Percentiles rank a stretch among this genome's conserved stretches.
Conservation (phyloP, 1,284 basidiomycete species). For the Fereydounia khargensis region DNA sequence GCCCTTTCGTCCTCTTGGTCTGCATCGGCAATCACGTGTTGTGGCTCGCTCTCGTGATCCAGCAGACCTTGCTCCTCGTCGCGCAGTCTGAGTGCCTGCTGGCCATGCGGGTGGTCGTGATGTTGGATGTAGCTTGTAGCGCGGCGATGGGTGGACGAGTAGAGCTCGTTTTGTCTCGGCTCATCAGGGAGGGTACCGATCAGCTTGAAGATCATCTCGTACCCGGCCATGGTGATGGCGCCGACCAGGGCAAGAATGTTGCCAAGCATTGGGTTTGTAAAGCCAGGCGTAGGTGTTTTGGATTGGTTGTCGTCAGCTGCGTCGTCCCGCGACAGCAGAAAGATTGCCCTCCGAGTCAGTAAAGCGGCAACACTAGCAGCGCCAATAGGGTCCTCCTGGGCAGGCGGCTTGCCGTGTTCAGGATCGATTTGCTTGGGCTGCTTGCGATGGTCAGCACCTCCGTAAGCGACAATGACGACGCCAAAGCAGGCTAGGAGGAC, state of each 20-base stretch:
- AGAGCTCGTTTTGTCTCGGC: constrained; percentile 26
- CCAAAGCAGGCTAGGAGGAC: constrained; percentile 49
- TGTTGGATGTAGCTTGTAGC: constrained; percentile 29
- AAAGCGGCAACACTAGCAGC: too few species aligned
- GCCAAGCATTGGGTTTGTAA: constrained; percentile 40
- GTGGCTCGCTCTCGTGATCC: not conserved
- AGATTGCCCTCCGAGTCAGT: too few species aligned
- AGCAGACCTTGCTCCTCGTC: constrained; percentile 19
- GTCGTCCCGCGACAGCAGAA: too few species aligned
- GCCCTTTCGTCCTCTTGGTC: constrained; percentile 15
- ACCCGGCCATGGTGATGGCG: constrained; percentile 54
- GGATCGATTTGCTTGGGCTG: constrained; percentile 34
- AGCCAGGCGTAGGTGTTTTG: constrained; percentile 11
- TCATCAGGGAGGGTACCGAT: constrained; percentile 51
- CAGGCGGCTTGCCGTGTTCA: constrained; percentile 26
- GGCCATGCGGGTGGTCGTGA: not conserved
- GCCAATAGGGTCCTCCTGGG: constrained; percentile 5
- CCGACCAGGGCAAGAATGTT: constrained; percentile 46
- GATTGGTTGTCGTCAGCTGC: too few species aligned
- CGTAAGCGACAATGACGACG: constrained; percentile 51
- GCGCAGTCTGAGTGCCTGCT: not conserved
- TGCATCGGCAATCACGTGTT: constrained; percentile 7
- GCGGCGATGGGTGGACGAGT: constrained; percentile 21
- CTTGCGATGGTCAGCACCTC: constrained; percentile 41
- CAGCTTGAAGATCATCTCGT: constrained; percentile 54